Evolutionary conservation across 129 eudicot genomes (phyloP), one percentile per base, ranked within the genome.

Genomic region (Arctium minus): DNA sequence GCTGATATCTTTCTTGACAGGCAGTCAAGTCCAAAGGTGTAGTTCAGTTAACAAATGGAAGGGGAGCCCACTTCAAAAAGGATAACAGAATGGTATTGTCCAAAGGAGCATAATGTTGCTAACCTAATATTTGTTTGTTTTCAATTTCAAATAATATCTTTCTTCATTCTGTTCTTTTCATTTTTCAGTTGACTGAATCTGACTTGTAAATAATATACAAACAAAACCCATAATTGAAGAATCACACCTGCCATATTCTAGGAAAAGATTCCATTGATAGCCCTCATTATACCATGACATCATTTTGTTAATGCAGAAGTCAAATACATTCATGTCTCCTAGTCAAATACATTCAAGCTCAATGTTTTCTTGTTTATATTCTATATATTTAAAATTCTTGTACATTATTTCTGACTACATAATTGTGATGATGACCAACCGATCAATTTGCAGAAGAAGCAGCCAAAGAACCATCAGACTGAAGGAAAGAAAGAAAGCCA

Each of bases 401-500:
- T 39, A 39, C 44, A 39, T 39, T 39, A 39, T 39, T 5, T 39
- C 44, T 39, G 44, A 39, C 44, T 39, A 73, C 9, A 38, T 72
- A 70, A 73, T 48, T 82, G n/a, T 74, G 65, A 44, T 18, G 30
- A 70, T 65, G 11, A 27, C 35, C 70, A 56, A 46, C 88, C 86
- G 90, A 82, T 70, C 27, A 79, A 39, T 56, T 79, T 70, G 60
- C 84, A 81, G 12, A 87, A 84, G 39, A 85, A 82, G 86, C 89
- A 79, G 82, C 65, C 69, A 38, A 89, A 83, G 86, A 85, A 62
- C 74, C 92, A 82, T 78, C 86, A 84, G 75, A 71, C 87, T 11
- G 86, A 82, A 60, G 88, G 89, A 38, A 86, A 88, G 74, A 83
- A 82, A 74, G 84, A 83, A 60, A 85, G 75, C 31, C 80, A 69